phyloP scores from a whole-genome alignment of 305 asterid species.

The Fraxinus sp. region DNA sequence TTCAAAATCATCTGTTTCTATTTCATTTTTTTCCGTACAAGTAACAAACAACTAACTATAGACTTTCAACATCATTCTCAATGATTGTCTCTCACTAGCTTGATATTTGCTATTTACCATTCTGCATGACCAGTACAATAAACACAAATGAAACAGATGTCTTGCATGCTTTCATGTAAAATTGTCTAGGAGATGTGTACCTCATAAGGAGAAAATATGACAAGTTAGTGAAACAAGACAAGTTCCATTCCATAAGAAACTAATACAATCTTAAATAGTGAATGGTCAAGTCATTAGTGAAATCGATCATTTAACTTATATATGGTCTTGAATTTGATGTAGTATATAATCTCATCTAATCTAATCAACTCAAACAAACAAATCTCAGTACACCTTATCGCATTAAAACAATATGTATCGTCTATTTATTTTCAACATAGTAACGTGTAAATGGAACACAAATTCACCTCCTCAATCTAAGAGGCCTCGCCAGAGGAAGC shows the following conservation, averaged over 20 bases:
- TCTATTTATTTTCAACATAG: conserved; percentile 8
- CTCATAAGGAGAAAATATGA: not conserved
- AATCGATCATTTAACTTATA: not conserved
- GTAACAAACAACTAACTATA: not conserved
- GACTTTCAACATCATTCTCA: not conserved
- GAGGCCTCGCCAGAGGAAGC: conserved; percentile 44
- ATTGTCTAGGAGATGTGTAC: not conserved
- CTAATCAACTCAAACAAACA: conserved; percentile 20
- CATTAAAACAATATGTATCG: conserved; percentile 13
- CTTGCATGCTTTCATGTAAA: not conserved
- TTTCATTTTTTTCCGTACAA: not conserved
- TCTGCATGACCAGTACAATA: conserved; percentile 8
- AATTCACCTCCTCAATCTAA: conserved; percentile 24
- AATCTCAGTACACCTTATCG: not conserved
- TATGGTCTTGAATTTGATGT: conserved; percentile 6
- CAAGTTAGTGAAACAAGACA: not conserved
- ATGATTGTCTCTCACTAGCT: not conserved
- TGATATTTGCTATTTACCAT: not conserved
- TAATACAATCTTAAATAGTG: not conserved
- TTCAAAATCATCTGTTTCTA: not conserved
- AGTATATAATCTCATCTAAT: conserved; percentile 19
- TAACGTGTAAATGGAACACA: not conserved
- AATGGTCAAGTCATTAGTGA: not conserved
- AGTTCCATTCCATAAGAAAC: conserved; percentile 6
- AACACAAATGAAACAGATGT: not conserved